phyloP scores from a whole-genome alignment of 2,329 filamentous ascomycete species.

The Aspergillus cejpii region DNA sequence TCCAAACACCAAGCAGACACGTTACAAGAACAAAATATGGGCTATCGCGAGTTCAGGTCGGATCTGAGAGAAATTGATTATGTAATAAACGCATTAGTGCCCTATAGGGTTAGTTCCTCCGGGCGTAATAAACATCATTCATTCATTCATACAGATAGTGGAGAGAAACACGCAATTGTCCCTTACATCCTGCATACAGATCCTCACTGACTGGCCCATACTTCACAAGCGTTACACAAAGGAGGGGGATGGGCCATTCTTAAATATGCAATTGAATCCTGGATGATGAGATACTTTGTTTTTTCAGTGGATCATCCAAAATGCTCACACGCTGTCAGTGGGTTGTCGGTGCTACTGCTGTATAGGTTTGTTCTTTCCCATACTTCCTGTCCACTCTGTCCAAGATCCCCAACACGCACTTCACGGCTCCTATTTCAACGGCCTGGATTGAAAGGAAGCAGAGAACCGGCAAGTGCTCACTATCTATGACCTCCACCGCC shows the following conservation, averaged over 20 bases:
- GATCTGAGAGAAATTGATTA: no score
- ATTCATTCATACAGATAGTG: not conserved
- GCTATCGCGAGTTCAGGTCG: no score
- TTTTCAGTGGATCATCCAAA: no score
- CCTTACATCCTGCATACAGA: not conserved
- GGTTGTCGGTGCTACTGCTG: constrained; percentile 6
- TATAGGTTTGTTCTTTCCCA: constrained; percentile 23
- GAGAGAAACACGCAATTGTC: not conserved
- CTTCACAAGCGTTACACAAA: not conserved
- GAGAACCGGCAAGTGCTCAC: constrained; percentile 52
- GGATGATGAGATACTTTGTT: not conserved
- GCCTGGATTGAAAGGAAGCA: constrained; percentile 58
- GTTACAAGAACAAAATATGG: no score
- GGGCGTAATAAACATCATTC: no score
- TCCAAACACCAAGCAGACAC: no score
- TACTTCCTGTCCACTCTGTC: constrained; percentile 52
- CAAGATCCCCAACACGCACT: constrained; percentile 58
- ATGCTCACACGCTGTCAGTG: not conserved
- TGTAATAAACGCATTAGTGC: no score
- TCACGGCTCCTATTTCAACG: constrained; percentile 52
- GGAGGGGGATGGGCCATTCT: not conserved
- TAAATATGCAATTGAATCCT: not conserved
- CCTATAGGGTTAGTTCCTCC: no score
- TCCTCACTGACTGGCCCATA: not conserved
- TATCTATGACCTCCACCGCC: constrained; percentile 50